Evolutionary conservation across 2,329 filamentous ascomycete genomes (phyloP), one percentile per base, ranked within the genome.

Genomic region (Dendryphion nanum): DNA sequence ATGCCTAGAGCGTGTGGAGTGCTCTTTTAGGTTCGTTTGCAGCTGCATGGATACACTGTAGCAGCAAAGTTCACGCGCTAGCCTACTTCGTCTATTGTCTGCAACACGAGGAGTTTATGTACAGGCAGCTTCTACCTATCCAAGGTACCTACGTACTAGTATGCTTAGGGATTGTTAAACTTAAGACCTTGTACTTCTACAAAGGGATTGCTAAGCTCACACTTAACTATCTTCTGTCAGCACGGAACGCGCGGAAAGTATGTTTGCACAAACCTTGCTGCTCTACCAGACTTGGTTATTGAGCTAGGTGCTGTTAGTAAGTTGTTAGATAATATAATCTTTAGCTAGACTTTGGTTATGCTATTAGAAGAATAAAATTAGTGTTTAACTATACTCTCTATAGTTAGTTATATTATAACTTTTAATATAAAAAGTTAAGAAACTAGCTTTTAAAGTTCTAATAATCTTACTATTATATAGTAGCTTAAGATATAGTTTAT

Each of bases 31-130:
- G 50, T 74, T 4, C 68, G 63, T 6, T 55, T 75, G 28, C 45
- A 64, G 15, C 51, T 42, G 2, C 63, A 72, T 42, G 62, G 68
- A 42, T 75, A 74, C 51, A 71, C 63, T 2, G 67, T 75, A 32
- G 53, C 68, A 18, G 53, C 61, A 35, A 75, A 76, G 47, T 63
- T 63, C 16, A 72, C 48, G 7, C 21, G n/a, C n/a, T n/a, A 7
- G n/a, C n/a, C 21, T 7, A 24, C 7, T 7, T 7, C 21, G 21
- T 24, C 21, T n/a, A n/a, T 24, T n/a, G 21, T 24, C 21, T 24
- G 7, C 7, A 24, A 24, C 7, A 26, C 10, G 23, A 26, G 23
- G 23, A 2, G 23, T 8, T 10, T 3, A 10, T 26, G 10, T 26
- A 26, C 23, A 8, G n/a, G 3, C 23, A n/a, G 10, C 23, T 26